These are phyloP conservation scores for Cryptosporidium baileyi DNA, from an alignment of 169 alveolate genomes.

Conservation along the genomic window DNA sequence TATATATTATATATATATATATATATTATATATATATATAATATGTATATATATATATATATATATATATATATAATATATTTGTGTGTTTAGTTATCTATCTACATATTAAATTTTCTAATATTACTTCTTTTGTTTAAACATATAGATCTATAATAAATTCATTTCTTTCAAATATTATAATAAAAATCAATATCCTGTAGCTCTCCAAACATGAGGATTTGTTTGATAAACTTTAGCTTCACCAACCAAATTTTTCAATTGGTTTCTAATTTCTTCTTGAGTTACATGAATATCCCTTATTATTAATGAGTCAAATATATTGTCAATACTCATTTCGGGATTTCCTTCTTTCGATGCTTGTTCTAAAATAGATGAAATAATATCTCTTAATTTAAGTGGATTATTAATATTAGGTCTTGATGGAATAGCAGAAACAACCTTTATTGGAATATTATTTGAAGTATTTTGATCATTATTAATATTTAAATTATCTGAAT, in stretches of 20 bases:
- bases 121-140: too few species aligned
- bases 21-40: too few species aligned
- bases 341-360: slow-evolving; percentile 55
- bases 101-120: too few species aligned
- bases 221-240: slow-evolving; percentile 59
- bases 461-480: slow-evolving; percentile 36
- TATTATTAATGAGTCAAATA: neutral
- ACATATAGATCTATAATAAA: too few species aligned
- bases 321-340: slow-evolving; percentile 41
- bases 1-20: too few species aligned
- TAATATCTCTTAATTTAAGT: slow-evolving; percentile 30
- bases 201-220: slow-evolving; percentile 62
- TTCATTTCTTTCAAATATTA: neutral
- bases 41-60: neutral
- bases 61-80: too few species aligned
- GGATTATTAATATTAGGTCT: neutral
- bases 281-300: slow-evolving; percentile 36
- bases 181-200: slow-evolving; percentile 21
- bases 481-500: neutral
- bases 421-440: slow-evolving; percentile 49
- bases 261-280: slow-evolving; percentile 32
- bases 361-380: slow-evolving; percentile 44
- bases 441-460: slow-evolving; percentile 7
- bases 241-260: slow-evolving; percentile 45
- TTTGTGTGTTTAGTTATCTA: too few species aligned